A percentile compares a stretch with the other conserved stretches of the same genome.
Conservation (phyloP, 139 green algal genomes). For the Yamagishiella unicocca region DNA sequence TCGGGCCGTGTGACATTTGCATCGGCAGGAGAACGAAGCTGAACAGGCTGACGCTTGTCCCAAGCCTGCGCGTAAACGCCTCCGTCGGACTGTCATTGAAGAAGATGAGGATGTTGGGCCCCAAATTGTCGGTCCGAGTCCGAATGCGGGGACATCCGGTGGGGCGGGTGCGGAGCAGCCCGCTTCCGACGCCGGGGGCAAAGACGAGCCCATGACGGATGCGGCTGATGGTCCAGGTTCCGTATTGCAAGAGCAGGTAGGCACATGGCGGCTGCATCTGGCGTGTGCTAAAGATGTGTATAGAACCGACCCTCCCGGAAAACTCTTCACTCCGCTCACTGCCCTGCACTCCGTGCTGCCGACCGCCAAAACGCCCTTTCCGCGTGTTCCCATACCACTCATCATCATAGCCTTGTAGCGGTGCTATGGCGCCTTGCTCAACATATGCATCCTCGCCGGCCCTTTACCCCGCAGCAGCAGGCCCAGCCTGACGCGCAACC, state of each 20-base stretch:
- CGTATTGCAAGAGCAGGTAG: neutral
- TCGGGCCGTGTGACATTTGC: too few species aligned
- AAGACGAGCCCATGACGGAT: neutral
- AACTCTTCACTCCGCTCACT: too few species aligned
- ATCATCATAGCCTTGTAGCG: too few species aligned
- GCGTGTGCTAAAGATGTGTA: too few species aligned
- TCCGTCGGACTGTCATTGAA: conserved; percentile 20
- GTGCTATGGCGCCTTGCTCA: too few species aligned
- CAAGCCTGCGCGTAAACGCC: conserved; percentile 20
- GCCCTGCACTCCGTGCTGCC: too few species aligned
- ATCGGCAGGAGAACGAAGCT: conserved; percentile 6
- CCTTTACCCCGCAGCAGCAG: neutral
- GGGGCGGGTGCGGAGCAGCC: neutral
- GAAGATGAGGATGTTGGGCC: conserved; percentile 17
- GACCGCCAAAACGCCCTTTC: too few species aligned
- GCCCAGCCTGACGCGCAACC: neutral
- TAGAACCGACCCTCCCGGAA: too few species aligned
- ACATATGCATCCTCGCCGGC: too few species aligned
- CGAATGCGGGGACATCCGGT: neutral
- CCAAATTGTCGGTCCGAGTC: neutral
- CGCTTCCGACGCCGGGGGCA: neutral
- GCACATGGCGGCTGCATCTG: too few species aligned
- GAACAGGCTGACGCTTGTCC: neutral
- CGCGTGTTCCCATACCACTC: too few species aligned
- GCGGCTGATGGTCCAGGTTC: neutral